A percentile compares a stretch with the other conserved stretches of the same genome.
Conservation (phyloP, 352 stramenopile genomes). For the Bremia lactucae region DNA sequence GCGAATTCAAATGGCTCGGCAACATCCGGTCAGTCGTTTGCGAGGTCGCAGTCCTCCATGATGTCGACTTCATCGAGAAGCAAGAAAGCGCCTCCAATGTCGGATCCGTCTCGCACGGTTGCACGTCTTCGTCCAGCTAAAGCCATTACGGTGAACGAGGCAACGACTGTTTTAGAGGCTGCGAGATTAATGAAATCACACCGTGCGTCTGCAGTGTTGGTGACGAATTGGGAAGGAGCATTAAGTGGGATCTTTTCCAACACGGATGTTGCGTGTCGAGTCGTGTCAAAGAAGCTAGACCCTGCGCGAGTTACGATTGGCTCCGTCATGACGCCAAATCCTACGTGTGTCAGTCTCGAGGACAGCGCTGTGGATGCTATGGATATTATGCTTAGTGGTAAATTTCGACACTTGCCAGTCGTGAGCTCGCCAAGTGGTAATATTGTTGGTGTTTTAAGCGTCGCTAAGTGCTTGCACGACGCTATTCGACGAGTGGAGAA, state of each 20-base stretch:
- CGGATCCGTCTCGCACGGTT: slow-evolving; percentile 60
- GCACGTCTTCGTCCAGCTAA: slow-evolving; percentile 75
- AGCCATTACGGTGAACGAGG: slow-evolving; percentile 75
- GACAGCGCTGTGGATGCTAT: slow-evolving; percentile 77
- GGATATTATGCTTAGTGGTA: slow-evolving; percentile 78
- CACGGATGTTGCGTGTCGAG: slow-evolving; percentile 71
- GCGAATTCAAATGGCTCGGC: slow-evolving; percentile 67
- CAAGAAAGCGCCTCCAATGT: slow-evolving; percentile 36
- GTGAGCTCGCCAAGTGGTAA: slow-evolving; percentile 63
- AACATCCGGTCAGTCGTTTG: slow-evolving; percentile 69
- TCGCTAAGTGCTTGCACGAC: slow-evolving; percentile 97
- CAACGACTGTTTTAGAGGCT: slow-evolving; percentile 81
- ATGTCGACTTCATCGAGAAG: slow-evolving; percentile 69
- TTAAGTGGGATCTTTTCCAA: slow-evolving; percentile 94
- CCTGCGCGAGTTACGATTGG: slow-evolving; percentile 51
- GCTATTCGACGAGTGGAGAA: slow-evolving; percentile 94
- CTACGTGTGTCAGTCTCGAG: slow-evolving; percentile 71
- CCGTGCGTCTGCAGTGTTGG: slow-evolving; percentile 85
- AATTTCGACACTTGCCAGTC: slow-evolving; percentile 96
- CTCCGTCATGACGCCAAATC: slow-evolving; percentile 79
- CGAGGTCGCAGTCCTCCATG: slow-evolving; percentile 64
- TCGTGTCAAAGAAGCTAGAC: slow-evolving; percentile 69
- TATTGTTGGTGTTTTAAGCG: slow-evolving; percentile 94
- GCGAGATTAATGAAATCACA: slow-evolving; percentile 87
- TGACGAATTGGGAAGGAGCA: slow-evolving; percentile 77